Percentiles rank a stretch among this genome's conserved stretches.
phyloP scores from a whole-genome alignment of 2,329 filamentous ascomycete genomes.

The Scedosporium dehoogii region DNA sequence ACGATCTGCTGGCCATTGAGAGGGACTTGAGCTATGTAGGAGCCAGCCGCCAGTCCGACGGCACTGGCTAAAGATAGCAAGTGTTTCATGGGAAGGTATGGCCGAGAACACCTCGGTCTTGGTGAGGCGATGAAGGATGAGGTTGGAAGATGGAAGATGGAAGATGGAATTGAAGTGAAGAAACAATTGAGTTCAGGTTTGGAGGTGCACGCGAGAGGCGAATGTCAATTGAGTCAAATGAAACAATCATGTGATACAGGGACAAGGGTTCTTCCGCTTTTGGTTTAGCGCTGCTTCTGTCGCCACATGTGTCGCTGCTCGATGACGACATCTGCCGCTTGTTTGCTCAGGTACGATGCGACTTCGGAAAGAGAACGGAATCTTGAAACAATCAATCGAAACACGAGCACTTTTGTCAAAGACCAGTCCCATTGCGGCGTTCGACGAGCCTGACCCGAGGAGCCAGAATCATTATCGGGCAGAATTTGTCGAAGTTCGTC shows the following conservation, averaged over 20 bases:
- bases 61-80: neutral
- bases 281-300: neutral
- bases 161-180: neutral
- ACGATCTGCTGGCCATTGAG: neutral
- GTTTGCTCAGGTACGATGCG: no score
- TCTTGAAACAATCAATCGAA: no score
- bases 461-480: no score
- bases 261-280: neutral
- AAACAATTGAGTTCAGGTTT: neutral
- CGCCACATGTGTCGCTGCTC: no score
- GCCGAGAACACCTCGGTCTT: neutral
- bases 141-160: neutral
- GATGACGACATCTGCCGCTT: no score
- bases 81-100: neutral
- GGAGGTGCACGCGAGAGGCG: neutral
- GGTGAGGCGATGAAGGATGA: neutral
- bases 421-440: no score
- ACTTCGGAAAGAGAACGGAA: no score
- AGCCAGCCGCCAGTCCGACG: neutral
- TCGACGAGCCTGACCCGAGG: no score
- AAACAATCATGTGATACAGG: neutral
- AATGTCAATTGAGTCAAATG: neutral
- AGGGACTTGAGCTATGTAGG: conserved; percentile 1
- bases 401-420: no score
- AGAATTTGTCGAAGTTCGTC: no score